Evolutionary conservation across 805 yeast genomes (phyloP).

Genomic region (Kodamaea restingae): DNA sequence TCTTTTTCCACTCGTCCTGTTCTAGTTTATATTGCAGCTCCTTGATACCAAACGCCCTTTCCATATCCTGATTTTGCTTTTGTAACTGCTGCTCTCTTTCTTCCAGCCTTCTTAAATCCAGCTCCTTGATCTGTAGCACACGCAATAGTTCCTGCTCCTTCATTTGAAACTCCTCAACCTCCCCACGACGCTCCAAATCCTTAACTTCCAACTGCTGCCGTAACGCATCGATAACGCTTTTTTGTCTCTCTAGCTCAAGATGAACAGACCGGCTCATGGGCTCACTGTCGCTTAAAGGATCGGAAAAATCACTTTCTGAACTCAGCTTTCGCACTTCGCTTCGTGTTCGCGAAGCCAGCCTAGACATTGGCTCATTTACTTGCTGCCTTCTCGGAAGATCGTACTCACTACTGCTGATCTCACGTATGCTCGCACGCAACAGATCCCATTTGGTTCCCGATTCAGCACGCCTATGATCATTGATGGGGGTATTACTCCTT

Average conservation of each 20-base stretch:
- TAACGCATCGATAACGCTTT: conserved; percentile 11
- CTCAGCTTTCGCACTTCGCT: too few relatives aligned
- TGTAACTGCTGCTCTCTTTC: not conserved
- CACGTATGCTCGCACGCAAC: conserved; percentile 20
- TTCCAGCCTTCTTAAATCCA: not conserved
- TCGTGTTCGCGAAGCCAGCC: too few relatives aligned
- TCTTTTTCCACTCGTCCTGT: conserved; percentile 1
- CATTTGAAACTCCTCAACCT: conserved; percentile 4
- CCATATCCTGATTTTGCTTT: not conserved
- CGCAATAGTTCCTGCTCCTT: conserved; percentile 1
- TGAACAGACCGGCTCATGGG: not conserved
- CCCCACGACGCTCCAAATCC: conserved; percentile 4
- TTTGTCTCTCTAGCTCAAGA: conserved; percentile 8
- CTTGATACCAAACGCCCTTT: not conserved
- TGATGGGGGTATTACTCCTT: too few relatives aligned
- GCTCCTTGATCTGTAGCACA: not conserved
- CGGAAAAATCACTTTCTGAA: not conserved
- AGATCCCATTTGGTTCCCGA: conserved; percentile 8
- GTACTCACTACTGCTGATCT: conserved; percentile 19
- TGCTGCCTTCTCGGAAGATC: conserved; percentile 14
- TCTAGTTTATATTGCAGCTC: not conserved
- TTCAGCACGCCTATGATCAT: not conserved
- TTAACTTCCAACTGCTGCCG: conserved; percentile 5
- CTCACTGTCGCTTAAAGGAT: conserved; percentile 3
- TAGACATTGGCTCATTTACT: too few relatives aligned